Evolutionary conservation across 306 rosid species (phyloP).

Genomic region (Leucaena leucocephala): DNA sequence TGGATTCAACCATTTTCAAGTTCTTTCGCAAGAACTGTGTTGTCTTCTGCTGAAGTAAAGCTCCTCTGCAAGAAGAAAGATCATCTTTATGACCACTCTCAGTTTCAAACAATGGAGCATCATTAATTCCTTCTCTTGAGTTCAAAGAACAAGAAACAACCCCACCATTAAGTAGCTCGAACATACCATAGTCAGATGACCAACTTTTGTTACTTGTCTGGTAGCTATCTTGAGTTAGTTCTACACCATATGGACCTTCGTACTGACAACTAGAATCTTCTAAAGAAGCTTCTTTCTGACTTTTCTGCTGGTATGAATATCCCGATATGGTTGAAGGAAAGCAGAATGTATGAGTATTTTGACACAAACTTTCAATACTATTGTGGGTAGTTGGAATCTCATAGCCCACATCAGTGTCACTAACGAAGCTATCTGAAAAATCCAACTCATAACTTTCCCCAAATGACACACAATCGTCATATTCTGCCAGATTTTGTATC

Average conservation of each 20-base stretch:
- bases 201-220: constrained; percentile 62
- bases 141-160: constrained; percentile 75
- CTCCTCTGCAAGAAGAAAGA: constrained; percentile 59
- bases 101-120: constrained; percentile 53
- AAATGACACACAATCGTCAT: constrained; percentile 54
- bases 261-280: constrained; percentile 50
- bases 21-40: constrained; percentile 45
- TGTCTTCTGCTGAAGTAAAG: constrained; percentile 55
- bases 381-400: constrained; percentile 38
- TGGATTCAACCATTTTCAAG: constrained; percentile 48
- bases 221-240: constrained; percentile 50
- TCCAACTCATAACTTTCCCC: constrained; percentile 42
- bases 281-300: constrained; percentile 38
- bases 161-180: constrained; percentile 73
- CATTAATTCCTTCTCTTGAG: constrained; percentile 56
- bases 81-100: constrained; percentile 49
- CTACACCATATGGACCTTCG: constrained; percentile 47
- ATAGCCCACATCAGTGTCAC: constrained; percentile 45
- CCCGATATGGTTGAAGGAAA: constrained; percentile 80
- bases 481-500: constrained; percentile 45
- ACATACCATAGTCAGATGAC: constrained; percentile 81
- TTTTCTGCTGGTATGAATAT: constrained; percentile 42
- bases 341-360: constrained; percentile 64
- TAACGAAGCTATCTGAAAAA: constrained; percentile 36
- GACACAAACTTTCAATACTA: constrained; percentile 55